phyloP scores from a whole-genome alignment of 805 yeast species.

The Cyberlindnera subsufficiens region DNA sequence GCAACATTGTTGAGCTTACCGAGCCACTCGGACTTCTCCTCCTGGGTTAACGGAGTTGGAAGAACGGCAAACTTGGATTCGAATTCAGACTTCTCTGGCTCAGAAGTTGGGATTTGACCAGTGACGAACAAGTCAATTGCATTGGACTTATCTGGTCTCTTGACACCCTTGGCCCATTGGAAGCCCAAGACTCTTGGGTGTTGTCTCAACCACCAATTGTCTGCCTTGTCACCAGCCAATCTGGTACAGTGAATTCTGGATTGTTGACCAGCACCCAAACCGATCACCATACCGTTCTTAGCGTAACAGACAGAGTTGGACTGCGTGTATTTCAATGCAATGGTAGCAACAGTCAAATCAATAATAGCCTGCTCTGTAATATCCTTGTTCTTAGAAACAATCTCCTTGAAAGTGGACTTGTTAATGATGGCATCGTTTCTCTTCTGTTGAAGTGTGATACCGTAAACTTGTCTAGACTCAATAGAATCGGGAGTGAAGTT shows the following conservation, averaged over 20 bases:
- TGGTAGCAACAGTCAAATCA: constrained; percentile 95
- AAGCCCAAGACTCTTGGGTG: constrained; percentile 90
- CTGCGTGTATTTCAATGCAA: constrained; percentile 96
- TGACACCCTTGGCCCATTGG: constrained; percentile 97
- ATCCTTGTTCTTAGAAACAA: constrained; percentile 79
- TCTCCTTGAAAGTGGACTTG: constrained; percentile 83
- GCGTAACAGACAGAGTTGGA: constrained; percentile 98
- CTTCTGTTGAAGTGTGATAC: constrained; percentile 92
- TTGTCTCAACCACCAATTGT: constrained; percentile 99
- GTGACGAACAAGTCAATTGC: constrained; percentile 94
- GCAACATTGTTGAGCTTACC: constrained; percentile 78
- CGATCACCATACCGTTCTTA: constrained; percentile 98
- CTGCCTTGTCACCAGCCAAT: constrained; percentile 98
- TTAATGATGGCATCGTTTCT: constrained; percentile 96
- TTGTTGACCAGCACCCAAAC: constrained; percentile 99
- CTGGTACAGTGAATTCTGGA: constrained; percentile 99
- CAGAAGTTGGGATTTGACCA: constrained; percentile 82
- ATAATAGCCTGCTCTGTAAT: constrained; percentile 88
- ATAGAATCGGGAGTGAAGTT: constrained; percentile 73
- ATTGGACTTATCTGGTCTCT: constrained; percentile 97
- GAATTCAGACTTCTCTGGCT: constrained; percentile 91
- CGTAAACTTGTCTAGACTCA: constrained; percentile 95
- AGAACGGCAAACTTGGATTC: constrained; percentile 79
- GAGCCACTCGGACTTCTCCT: constrained; percentile 87
- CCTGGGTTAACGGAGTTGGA: constrained; percentile 77